Evolutionary conservation across 1,284 basidiomycete species (phyloP).

Genomic region (Rhizoctonia solani): DNA sequence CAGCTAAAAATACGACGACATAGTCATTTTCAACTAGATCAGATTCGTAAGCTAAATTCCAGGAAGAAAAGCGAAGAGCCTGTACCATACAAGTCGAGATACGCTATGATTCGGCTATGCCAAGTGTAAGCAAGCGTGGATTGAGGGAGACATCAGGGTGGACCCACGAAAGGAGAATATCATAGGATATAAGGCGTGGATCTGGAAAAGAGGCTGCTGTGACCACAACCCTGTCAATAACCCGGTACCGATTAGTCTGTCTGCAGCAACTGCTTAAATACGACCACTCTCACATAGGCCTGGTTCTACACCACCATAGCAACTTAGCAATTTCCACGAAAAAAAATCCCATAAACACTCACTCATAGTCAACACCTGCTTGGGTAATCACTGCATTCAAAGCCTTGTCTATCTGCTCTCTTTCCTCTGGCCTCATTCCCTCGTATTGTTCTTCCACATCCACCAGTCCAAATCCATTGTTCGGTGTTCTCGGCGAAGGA

Average conservation of each 20-base stretch:
- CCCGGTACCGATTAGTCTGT: no score
- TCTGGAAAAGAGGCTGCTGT: constrained; percentile 81
- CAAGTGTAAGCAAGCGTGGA: constrained; percentile 3
- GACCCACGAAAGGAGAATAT: constrained; percentile 71
- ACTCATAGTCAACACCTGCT: constrained; percentile 87
- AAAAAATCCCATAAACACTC: constrained; percentile 40
- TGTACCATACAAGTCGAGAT: constrained; percentile 78
- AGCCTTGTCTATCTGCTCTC: constrained; percentile 53
- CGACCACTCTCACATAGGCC: constrained; percentile 69
- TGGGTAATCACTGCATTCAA: constrained; percentile 78
- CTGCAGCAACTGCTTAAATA: neutral
- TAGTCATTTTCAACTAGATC: constrained; percentile 80
- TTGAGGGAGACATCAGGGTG: constrained; percentile 32
- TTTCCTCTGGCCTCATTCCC: constrained; percentile 48
- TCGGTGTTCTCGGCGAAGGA: neutral
- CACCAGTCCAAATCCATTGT: constrained; percentile 11
- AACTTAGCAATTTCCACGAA: constrained; percentile 27
- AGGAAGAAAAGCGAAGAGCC: constrained; percentile 14
- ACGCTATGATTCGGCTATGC: constrained; percentile 68
- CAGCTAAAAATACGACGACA: constrained; percentile 81
- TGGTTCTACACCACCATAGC: constrained; percentile 56
- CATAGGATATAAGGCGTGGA: constrained; percentile 74
- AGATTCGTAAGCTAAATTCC: constrained; percentile 6
- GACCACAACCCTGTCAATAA: constrained; percentile 66
- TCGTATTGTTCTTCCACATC: constrained; percentile 48